Conservation (phyloP, 2,329 filamentous ascomycete species). For the Ophiostoma himal-ulmi region DNA sequence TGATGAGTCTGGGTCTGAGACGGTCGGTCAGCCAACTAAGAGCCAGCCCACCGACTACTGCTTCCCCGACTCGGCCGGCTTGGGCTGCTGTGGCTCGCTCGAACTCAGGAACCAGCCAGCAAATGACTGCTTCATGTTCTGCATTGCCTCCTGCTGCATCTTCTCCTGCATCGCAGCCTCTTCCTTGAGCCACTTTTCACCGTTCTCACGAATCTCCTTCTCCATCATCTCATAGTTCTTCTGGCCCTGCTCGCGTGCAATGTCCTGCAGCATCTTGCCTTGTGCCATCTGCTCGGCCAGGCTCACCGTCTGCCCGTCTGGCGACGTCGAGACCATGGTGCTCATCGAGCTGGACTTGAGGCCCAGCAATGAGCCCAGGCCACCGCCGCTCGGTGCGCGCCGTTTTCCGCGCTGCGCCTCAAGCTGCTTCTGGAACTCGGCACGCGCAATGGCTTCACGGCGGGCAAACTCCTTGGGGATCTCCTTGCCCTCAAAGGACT, state of each 20-base stretch:
- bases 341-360: conserved; percentile 65
- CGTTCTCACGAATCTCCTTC: conserved; percentile 85
- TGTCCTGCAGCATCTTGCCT: conserved; percentile 95
- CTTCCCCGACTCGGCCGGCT: conserved; percentile 12
- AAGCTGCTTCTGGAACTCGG: conserved; percentile 75
- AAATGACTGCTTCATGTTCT: conserved; percentile 80
- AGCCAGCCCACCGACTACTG: not conserved
- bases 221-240: conserved; percentile 85
- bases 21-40: not conserved
- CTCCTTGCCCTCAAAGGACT: conserved; percentile 80
- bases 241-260: conserved; percentile 85
- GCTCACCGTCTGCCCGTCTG: conserved; percentile 42
- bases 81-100: not conserved
- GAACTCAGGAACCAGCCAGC: conserved; percentile 46
- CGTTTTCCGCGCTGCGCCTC: conserved; percentile 61
- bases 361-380: conserved; percentile 67
- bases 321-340: conserved; percentile 45
- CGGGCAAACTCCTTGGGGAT: conserved; percentile 87
- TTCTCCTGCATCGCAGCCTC: conserved; percentile 85
- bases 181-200: conserved; percentile 92
- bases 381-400: conserved; percentile 44
- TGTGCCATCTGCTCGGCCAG: conserved; percentile 73
- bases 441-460: conserved; percentile 77
- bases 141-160: conserved; percentile 83
- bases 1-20: not conserved